Evolutionary conservation across 2,329 filamentous ascomycete genomes (phyloP), one percentile per base, ranked within the genome.

Genomic region (Xylariaceae sp.): DNA sequence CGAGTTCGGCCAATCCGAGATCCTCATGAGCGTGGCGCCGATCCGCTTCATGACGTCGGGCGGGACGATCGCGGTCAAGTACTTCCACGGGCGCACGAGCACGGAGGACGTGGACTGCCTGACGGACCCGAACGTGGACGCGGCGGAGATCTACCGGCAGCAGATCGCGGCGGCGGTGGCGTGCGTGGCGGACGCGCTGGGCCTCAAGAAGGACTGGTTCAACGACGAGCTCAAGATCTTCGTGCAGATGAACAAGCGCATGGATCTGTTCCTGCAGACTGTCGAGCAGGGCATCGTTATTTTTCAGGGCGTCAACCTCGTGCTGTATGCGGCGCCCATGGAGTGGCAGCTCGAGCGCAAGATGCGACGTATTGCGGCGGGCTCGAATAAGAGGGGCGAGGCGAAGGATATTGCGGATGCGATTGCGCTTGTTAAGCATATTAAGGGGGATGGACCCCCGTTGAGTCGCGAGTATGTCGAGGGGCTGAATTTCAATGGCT

Each of bases 341-440:
- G 64, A 68, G n/a, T 69, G 65, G 63, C 62, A 65, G 8, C 62
- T 71, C 7, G 69, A 71, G 60, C 59, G 62, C 6, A 69, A 70
- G 53, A 41, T 71, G 10, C 63, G 68, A 23, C 65, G 69, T 1
- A 60, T 71, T 11, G 61, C 62, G 13, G 51, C 65, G 35, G 59
- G 57, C 3, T 44, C 15, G 2, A 30, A 51, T 18, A 47, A 7
- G 18, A 15, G 34, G 23, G 34, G 18, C 39, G 51, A 51, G 35
- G 53, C 4, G 6, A 63, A 55, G 17, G 60, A 63, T 51, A 53
- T 61, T 10, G 48, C 56, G 9, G 56, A 61, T 10, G 60, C 61
- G 6, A 30, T 59, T 10, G 61, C 56, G 8, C 41, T 63, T 10
- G 52, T 58, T 8, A 47, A 45, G 17, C 44, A 53, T 30, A 45